Evolutionary conservation across 2,329 filamentous ascomycete genomes (phyloP), one percentile per base, ranked within the genome.

Genomic region (Xylaria sp.): DNA sequence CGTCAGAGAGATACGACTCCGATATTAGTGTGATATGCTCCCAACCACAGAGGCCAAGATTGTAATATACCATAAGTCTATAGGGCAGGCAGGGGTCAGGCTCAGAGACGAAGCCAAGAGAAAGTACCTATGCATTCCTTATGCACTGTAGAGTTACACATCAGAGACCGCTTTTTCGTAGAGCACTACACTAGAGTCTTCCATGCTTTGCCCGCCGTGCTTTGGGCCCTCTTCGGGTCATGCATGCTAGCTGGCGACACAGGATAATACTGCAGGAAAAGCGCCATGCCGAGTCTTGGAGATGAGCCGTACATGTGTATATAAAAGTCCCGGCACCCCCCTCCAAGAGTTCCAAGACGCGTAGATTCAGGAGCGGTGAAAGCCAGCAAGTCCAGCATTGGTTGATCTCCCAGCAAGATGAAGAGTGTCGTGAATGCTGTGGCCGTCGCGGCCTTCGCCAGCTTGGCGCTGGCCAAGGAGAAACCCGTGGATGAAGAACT

Each of bases 401-500:
- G 40, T 62, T 54, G 54, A 57, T 52, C 53, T 60, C 38, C 52
- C 11, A 51, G 54, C 65, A 72, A 60, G 60, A 73, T 73, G 71
- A 72, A 69, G 70, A 69, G 60, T 62, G 51, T 63, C 46, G 47
- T 72, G 44, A 69, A 69, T 51, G 57, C 65, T 59, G 68, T 63
- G 60, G 70, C 71, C 60, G 54, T 71, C 31, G 68, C 67, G 67
- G 71, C 69, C 38, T 62, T 72, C 54, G 67, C 69, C 47, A 65
- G 65, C 67, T 65, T 64, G 48, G 69, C 65, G 21, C 49, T 68
- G 25, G 74, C 69, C 52, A 74, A 73, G 71, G 71, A 75, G 64
- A 68, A 72, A 54, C 65, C 70, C 27, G 68, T 70, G 23, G 67
- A 75, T 46, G 70, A 72, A 54, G 65, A 68, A 54, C 47, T 68